Conservation (phyloP, 768 basidiomycete genomes). For the Kwoniella dejecticola region DNA sequence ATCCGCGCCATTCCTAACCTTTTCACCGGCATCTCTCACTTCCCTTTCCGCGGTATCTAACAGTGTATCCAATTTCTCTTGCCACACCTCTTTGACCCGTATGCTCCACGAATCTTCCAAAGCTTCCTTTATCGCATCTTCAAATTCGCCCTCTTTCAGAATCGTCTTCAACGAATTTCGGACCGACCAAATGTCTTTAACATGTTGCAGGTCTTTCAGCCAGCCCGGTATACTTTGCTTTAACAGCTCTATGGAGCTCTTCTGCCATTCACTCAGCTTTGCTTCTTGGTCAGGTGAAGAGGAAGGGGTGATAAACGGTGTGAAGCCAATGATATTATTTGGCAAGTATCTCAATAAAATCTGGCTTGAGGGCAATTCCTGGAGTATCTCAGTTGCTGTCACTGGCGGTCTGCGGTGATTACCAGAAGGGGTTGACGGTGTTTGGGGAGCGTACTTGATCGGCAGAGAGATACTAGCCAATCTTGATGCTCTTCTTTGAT, state of each 20-base stretch:
- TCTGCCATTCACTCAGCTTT: conserved; percentile 39
- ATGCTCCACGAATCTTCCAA: conserved; percentile 38
- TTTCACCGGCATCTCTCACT: conserved; percentile 18
- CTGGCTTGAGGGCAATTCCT: conserved; percentile 75
- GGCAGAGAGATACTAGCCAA: conserved; percentile 48
- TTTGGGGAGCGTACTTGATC: conserved; percentile 27
- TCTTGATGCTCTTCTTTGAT: conserved; percentile 56
- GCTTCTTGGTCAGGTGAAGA: conserved; percentile 60
- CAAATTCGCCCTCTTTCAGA: conserved; percentile 26
- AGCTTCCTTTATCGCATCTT: conserved; percentile 22
- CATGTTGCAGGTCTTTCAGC: conserved; percentile 29
- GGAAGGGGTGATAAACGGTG: conserved; percentile 76
- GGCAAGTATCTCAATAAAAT: conserved; percentile 76
- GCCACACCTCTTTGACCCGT: conserved; percentile 38
- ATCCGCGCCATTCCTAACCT: conserved; percentile 8
- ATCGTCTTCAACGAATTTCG: conserved; percentile 9
- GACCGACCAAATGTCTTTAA: conserved; percentile 39
- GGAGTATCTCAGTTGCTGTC: conserved; percentile 69
- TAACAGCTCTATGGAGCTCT: conserved; percentile 21
- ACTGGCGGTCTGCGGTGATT: conserved; percentile 61
- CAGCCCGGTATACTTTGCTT: conserved; percentile 32
- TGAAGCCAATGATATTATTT: conserved; percentile 69
- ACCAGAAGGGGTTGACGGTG: neutral
- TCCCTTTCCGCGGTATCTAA: conserved; percentile 18
- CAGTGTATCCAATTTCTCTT: conserved; percentile 23